Conservation (phyloP, 2,329 filamentous ascomycete genomes). For the Thielaviopsis musarum region DNA sequence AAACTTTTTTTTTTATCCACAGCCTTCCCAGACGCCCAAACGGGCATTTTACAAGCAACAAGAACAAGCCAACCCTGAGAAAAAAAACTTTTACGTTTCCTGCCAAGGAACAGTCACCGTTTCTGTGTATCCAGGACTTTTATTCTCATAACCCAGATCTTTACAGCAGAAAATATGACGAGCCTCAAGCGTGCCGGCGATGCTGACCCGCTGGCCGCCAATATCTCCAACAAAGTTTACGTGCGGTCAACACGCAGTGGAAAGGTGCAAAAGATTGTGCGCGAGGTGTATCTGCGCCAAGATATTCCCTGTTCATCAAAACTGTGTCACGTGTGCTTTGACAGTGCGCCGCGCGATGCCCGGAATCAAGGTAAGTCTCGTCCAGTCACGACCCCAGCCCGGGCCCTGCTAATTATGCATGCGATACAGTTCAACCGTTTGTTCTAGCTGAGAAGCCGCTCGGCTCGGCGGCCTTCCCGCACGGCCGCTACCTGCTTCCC, state of each 20-base stretch:
- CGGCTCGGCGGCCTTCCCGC: slow-evolving; percentile 63
- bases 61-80: background rate
- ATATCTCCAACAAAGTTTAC: slow-evolving; percentile 89
- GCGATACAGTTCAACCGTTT: slow-evolving; percentile 51
- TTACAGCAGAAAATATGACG: slow-evolving; percentile 31
- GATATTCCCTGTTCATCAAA: slow-evolving; percentile 95
- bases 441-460: slow-evolving; percentile 79
- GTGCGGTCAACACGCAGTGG: slow-evolving; percentile 87
- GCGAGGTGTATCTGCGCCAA: slow-evolving; percentile 86
- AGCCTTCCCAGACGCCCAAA: background rate
- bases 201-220: slow-evolving; percentile 41
- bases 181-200: slow-evolving; percentile 44
- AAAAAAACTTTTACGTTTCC: background rate
- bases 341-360: slow-evolving; percentile 62
- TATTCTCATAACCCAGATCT: background rate
- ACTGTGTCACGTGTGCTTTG: slow-evolving; percentile 62
- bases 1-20: background rate
- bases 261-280: slow-evolving; percentile 97
- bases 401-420: background rate
- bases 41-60: background rate
- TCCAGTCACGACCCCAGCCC: background rate
- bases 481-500: slow-evolving; percentile 85
- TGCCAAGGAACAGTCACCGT: background rate
- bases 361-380: slow-evolving; percentile 48
- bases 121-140: background rate